Evolutionary conservation across 2,329 filamentous ascomycete genomes (phyloP), one percentile per base, ranked within the genome.

Genomic region (Cephalotrichum gorgonifer): DNA sequence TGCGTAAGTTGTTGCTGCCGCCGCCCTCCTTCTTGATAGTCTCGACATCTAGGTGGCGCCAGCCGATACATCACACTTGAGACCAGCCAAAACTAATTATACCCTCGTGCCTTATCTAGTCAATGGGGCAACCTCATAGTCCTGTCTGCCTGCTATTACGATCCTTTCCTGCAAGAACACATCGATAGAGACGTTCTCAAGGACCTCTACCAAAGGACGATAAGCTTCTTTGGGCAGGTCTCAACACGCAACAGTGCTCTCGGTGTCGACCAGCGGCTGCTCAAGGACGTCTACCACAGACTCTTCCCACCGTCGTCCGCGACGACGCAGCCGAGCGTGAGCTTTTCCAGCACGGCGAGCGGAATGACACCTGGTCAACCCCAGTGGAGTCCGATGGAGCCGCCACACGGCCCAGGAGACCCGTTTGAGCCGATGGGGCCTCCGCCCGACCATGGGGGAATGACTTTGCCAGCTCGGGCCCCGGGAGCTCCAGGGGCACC

Each of bases 51-150:
- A 20, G 17, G 17, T 39, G 35, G 17, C 6, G 22, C 3, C 17
- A 22, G 17, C 2, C n/a, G n/a, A 20, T 11, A 17, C 17, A 22
- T 20, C 17, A 12, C 30, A 43, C 51, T 20, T 20, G 6, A 17
- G 33, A 17, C 33, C 12, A 20, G 17, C 15, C 17, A 20, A 20
- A 3, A 20, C 35, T 39, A 39, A 39, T 20, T n/a, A n/a, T n/a
- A n/a, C n/a, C n/a, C n/a, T n/a, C n/a, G n/a, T n/a, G n/a, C 4
- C 6, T 22, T 9, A 7, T 20, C 5, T 54, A 95, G 90, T 6
- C 93, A 98, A 88, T 98, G 94, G 72, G 91, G 93, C 51, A 97
- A 97, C 62, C 79, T 96, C 59, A 73, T 97, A 44, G 88, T 94
- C n/a, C 78, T 98, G 3, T 81, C 87, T 25, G 89, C 91, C 1